Base-by-base conservation (phyloP, 164 flowering plant species). In the Nelumbo lutea region DNA sequence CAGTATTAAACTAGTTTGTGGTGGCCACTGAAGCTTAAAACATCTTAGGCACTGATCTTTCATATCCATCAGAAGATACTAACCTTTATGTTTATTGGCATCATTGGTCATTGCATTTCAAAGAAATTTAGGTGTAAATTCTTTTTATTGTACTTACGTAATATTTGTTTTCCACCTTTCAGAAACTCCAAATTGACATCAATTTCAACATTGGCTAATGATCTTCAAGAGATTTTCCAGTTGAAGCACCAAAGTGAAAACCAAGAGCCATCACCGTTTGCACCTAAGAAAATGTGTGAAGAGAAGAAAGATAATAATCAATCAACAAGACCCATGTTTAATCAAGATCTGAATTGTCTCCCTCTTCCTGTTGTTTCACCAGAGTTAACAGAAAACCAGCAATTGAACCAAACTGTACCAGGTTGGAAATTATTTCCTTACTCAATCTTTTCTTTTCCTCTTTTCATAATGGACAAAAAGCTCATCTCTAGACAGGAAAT, bases 291-390 rank as follows among this genome's bases (percentile, higher is more conserved):
- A 59, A 66, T 52, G 59, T 11, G 59, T 39, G 70, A 65, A 73
- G 51, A 27, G 43, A 62, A 41, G 48, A 48, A 42, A 60, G 66
- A 67, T 55, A 43, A 62, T 50, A 9, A 46, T 58, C 72, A 57
- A 55, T 61, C 80, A 42, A 62, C 42, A 66, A 68, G 61, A 59
- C 79, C 70, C n/a, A 76, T 75, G 27, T 62, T 80, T 65, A 70
- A 72, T 70, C 84, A 75, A 72, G 86, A 82, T 75, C 84, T 79
- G 38, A 81, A 82, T 45, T 78, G 75, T 72, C 82, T 76, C 71
- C 83, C 83, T 61, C 56, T 62, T 68, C 61, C 79, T 6, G 62
- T 51, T 58, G 65, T 63, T 53, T 43, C 71, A 60, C 48, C 72
- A 42, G 68, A 71, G 59, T n/a, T 42, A 62, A n/a, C 52, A 4